Evolutionary conservation across 495 filamentous ascomycete genomes (phyloP).

Genomic region (Neurospora tetrasperma): DNA sequence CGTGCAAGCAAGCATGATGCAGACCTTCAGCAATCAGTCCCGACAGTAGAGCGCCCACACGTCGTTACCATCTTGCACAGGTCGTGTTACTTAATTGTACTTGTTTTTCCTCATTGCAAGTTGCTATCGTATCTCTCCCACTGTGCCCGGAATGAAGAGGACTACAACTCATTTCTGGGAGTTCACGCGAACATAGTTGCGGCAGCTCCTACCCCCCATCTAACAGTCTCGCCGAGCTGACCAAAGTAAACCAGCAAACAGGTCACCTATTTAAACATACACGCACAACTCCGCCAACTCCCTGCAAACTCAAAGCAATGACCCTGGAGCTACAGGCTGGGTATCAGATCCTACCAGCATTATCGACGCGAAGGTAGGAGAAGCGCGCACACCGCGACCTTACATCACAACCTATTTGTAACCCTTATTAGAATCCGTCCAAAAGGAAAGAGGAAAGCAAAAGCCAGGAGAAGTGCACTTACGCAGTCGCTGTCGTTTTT

Average conservation of each 20-base stretch:
- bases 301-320: background rate
- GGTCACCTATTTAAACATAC: background rate
- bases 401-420: slow-evolving; percentile 17
- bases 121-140: background rate
- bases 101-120: background rate
- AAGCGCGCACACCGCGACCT: background rate
- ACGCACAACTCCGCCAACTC: background rate
- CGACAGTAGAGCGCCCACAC: background rate
- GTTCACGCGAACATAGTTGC: background rate
- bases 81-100: background rate
- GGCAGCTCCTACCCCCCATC: background rate
- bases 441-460: background rate
- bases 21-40: no score
- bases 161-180: background rate
- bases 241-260: background rate
- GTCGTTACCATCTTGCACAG: background rate
- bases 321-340: background rate
- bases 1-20: no score
- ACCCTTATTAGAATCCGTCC: slow-evolving; percentile 2
- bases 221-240: background rate
- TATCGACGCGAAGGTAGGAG: background rate
- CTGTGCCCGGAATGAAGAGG: background rate
- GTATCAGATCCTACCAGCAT: background rate
- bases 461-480: slow-evolving; percentile 30
- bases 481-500: slow-evolving; percentile 85